Base-by-base conservation (phyloP, 75 land plant genomes). In the Adiantum capillusveneris region DNA sequence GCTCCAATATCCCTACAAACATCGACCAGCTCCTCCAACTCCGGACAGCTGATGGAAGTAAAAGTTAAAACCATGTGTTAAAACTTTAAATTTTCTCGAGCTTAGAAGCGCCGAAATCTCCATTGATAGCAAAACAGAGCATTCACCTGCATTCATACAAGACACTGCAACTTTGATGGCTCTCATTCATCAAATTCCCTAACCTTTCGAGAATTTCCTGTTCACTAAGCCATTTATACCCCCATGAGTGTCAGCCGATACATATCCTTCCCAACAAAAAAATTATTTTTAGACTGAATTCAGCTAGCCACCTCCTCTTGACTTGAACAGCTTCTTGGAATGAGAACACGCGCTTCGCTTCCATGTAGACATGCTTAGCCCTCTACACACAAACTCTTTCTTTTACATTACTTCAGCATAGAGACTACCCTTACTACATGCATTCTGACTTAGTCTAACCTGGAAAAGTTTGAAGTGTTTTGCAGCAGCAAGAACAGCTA, bases 81-180 rank as follows among this genome's bases (percentile, higher is more conserved):
- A 21, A 54, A n/a, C n/a, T n/a, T n/a, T n/a, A n/a, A n/a, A n/a
- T n/a, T n/a, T n/a, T n/a, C n/a, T n/a, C n/a, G 29, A 60, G 50
- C 50, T 46, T 46, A 14, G 14, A 46, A 6, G 2, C 5, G 50
- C 41, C 11, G 5, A 61, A 1, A 34, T 24, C 27, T 14, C 14
- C 58, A n/a, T n/a, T n/a, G n/a, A n/a, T n/a, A n/a, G n/a, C n/a
- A n/a, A 30, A 27, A 43, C 24, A 59, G n/a, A 25, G 71, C 43
- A 54, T 55, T 13, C 31, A 86, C 98, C 98, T 94, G 98, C 98
- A 94, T 55, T 94, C 98, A 56, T 90, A 94, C 28, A 94, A 51
- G 53, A 68, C 79, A 64, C 90, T 94, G 78, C 98, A 94, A 64
- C 98, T 94, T 26, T 82, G 36, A 54, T 94, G 98, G 67, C 98